Conservation (phyloP, 345 rosid species). For the Moricandia moricandioides region DNA sequence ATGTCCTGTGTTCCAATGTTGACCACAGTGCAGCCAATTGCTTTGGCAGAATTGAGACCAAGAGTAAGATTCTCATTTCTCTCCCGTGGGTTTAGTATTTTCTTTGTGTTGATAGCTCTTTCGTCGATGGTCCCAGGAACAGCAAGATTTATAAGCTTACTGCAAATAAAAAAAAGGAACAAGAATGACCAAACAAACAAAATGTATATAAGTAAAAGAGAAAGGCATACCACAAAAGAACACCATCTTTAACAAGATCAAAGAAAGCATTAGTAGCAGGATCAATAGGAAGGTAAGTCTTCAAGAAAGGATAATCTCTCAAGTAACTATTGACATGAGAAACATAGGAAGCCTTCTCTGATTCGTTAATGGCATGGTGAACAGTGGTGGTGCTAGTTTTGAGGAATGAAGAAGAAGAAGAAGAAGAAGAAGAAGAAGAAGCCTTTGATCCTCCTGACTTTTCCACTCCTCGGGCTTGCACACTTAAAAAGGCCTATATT, state of each 20-base stretch:
- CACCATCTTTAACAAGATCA: constrained; percentile 87
- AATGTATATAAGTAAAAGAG: background rate
- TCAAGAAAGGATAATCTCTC: constrained; percentile 82
- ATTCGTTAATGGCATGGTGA: constrained; percentile 79
- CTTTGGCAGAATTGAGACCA: constrained; percentile 95
- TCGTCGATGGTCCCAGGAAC: constrained; percentile 99
- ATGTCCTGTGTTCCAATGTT: constrained; percentile 94
- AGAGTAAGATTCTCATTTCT: constrained; percentile 97
- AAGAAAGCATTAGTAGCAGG: constrained; percentile 73
- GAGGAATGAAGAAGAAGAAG: constrained; percentile 67
- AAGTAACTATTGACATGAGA: constrained; percentile 75
- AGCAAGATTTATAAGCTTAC: constrained; percentile 95
- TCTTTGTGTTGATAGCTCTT: constrained; percentile 90
- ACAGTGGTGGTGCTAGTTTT: constrained; percentile 82
- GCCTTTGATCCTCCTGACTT: constrained; percentile 53
- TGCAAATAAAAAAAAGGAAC: constrained; percentile 46
- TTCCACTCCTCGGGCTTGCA: constrained; percentile 61
- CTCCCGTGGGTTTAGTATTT: constrained; percentile 87
- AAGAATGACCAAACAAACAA: constrained; percentile 17
- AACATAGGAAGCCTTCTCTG: constrained; percentile 93
- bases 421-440: constrained; percentile 64
- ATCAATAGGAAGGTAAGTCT: constrained; percentile 74
- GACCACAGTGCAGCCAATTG: constrained; percentile 97
- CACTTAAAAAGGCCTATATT: constrained; percentile 59
- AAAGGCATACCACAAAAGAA: constrained; percentile 74